phyloP scores from a whole-genome alignment of 23 red algal species.

The Gracilaria caudata region DNA sequence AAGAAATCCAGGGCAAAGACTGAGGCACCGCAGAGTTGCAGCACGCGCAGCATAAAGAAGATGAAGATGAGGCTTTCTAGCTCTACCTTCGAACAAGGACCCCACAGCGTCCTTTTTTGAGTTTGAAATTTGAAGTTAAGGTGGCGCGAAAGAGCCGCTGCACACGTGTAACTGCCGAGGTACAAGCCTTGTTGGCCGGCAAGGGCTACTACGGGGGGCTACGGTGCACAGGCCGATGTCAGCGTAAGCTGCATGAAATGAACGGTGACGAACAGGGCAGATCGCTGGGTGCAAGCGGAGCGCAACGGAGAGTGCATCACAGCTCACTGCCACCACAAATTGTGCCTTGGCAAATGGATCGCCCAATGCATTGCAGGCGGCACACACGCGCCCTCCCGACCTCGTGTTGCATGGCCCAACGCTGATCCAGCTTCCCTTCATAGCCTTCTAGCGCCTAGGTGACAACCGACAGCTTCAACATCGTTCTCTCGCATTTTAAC shows the following conservation, averaged over 20 bases:
- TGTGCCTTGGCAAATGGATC: not conserved
- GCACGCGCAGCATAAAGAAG: not conserved
- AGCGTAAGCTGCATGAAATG: not conserved
- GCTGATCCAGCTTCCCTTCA: not conserved
- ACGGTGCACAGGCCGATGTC: not conserved
- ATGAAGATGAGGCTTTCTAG: not conserved
- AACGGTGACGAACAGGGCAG: slow-evolving; percentile 23
- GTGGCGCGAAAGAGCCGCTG: not conserved
- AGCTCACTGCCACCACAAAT: slow-evolving; percentile 14
- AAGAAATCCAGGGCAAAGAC: not conserved
- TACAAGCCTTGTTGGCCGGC: no score
- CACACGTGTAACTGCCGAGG: no score
- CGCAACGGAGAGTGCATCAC: not conserved
- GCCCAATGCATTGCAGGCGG: not conserved
- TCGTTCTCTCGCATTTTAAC: no score
- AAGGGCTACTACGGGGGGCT: not conserved
- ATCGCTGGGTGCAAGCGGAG: not conserved
- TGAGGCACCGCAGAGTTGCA: not conserved
- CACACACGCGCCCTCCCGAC: not conserved
- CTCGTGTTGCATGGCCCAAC: not conserved
- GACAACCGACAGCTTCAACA: no score
- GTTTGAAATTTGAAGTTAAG: slow-evolving; percentile 13
- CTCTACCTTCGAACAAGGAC: not conserved
- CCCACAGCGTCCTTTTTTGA: not conserved
- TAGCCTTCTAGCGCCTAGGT: no score